Percentiles rank a stretch among this genome's conserved stretches.
phyloP scores from a whole-genome alignment of 2,329 filamentous ascomycete genomes.

The Aureobasidium sp. region DNA sequence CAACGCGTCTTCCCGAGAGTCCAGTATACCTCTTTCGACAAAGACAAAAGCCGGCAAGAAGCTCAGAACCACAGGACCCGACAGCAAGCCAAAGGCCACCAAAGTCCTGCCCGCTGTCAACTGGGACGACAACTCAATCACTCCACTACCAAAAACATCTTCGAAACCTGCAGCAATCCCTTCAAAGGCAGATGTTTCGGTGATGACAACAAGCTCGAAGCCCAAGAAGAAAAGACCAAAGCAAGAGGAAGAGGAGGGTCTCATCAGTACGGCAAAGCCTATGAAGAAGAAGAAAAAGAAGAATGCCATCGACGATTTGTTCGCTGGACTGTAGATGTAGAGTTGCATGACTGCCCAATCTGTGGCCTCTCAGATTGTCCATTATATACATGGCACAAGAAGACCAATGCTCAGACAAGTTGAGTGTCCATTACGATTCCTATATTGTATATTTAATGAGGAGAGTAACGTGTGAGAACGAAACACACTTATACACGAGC shows the following conservation, averaged over 20 bases:
- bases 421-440: neutral
- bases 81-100: neutral
- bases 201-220: slow-evolving; percentile 11
- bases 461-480: neutral
- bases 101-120: slow-evolving; percentile 2
- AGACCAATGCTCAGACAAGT: neutral
- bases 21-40: neutral
- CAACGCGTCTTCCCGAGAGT: neutral
- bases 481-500: neutral
- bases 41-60: neutral
- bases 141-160: neutral
- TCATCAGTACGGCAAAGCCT: neutral
- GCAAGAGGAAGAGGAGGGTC: neutral
- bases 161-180: neutral
- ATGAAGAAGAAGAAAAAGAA: slow-evolving; percentile 49
- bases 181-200: neutral
- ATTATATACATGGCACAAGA: neutral
- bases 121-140: neutral
- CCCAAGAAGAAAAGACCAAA: slow-evolving; percentile 23
- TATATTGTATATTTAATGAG: neutral
- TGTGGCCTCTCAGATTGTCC: neutral
- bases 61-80: neutral
- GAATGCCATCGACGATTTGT: slow-evolving; percentile 68
- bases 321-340: slow-evolving; percentile 49
- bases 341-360: neutral